Conservation (phyloP, 1,139 yeast species). For the Diutina pseudorugosa region DNA sequence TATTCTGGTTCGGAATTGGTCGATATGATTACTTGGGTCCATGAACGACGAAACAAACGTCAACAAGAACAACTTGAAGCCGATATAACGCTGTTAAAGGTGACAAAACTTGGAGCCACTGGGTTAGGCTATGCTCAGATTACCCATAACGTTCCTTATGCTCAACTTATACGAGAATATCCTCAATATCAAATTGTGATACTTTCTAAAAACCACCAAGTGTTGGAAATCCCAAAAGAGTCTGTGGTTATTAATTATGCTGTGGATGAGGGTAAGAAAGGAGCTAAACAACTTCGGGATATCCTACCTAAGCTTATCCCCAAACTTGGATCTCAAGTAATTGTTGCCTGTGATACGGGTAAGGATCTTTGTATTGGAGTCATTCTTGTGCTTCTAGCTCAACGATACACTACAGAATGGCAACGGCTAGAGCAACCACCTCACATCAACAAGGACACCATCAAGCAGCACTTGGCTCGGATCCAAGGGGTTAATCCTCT, state of each 20-base stretch:
- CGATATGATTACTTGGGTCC: not conserved
- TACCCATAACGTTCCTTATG: not conserved
- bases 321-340: not conserved
- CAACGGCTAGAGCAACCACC: constrained; percentile 8
- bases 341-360: constrained; percentile 54
- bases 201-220: not conserved
- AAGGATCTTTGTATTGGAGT: constrained; percentile 56
- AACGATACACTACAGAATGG: constrained; percentile 34
- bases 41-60: not conserved
- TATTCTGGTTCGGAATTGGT: not conserved
- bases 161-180: not conserved
- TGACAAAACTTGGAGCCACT: not conserved
- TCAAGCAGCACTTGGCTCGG: constrained; percentile 45
- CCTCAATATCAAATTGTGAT: not conserved
- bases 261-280: constrained; percentile 42
- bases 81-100: not conserved
- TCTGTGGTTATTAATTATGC: not conserved
- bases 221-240: not conserved
- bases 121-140: not conserved
- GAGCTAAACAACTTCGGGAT: constrained; percentile 43
- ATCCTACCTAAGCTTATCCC: constrained; percentile 25
- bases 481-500: constrained; percentile 59
- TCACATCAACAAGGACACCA: constrained; percentile 34
- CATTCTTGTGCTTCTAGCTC: constrained; percentile 38
- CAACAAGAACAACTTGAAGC: not conserved